A percentile compares a stretch with the other conserved stretches of the same genome.
Evolutionary conservation across 2,329 filamentous ascomycete genomes (phyloP).

Genomic region (Diaporthe ampelina): DNA sequence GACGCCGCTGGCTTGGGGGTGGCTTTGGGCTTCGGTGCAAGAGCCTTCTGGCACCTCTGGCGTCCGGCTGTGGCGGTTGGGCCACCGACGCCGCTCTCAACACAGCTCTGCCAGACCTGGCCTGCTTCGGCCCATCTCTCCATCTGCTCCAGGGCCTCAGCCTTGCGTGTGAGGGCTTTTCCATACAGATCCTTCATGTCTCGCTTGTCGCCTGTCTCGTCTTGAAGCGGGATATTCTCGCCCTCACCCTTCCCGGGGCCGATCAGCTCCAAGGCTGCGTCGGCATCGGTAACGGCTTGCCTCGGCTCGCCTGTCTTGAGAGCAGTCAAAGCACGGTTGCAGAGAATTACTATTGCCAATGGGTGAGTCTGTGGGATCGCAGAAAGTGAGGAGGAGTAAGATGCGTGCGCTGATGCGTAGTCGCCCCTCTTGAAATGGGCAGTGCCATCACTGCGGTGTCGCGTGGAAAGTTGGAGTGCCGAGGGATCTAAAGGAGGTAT

Average conservation of each 20-base stretch:
- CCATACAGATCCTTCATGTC: slow-evolving; percentile 95
- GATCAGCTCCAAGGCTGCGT: slow-evolving; percentile 84
- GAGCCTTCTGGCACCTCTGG: slow-evolving; percentile 88
- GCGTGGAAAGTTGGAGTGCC: slow-evolving; percentile 81
- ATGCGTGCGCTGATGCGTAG: slow-evolving; percentile 86
- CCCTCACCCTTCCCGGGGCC: slow-evolving; percentile 83
- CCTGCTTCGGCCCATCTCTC: slow-evolving; percentile 93
- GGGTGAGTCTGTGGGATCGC: slow-evolving; percentile 85
- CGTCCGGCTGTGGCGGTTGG: slow-evolving; percentile 86
- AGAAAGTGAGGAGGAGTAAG: slow-evolving; percentile 83
- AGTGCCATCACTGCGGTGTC: slow-evolving; percentile 83
- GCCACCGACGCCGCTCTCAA: slow-evolving; percentile 89
- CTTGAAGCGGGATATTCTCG: slow-evolving; percentile 81
- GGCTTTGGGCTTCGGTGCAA: slow-evolving; percentile 75
- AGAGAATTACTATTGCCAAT: slow-evolving; percentile 87
- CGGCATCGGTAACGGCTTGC: slow-evolving; percentile 86
- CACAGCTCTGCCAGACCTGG: slow-evolving; percentile 83
- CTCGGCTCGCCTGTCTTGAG: slow-evolving; percentile 95
- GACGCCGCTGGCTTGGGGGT: slow-evolving; percentile 56
- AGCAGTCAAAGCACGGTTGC: slow-evolving; percentile 90
- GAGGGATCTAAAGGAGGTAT: slow-evolving; percentile 78
- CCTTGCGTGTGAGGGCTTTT: slow-evolving; percentile 94
- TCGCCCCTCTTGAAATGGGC: slow-evolving; percentile 95
- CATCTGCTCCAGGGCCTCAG: slow-evolving; percentile 94
- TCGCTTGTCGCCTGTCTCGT: slow-evolving; percentile 73